Evolutionary conservation across 768 basidiomycete species (phyloP).

Genomic region (Hypsizygus marmoreus): DNA sequence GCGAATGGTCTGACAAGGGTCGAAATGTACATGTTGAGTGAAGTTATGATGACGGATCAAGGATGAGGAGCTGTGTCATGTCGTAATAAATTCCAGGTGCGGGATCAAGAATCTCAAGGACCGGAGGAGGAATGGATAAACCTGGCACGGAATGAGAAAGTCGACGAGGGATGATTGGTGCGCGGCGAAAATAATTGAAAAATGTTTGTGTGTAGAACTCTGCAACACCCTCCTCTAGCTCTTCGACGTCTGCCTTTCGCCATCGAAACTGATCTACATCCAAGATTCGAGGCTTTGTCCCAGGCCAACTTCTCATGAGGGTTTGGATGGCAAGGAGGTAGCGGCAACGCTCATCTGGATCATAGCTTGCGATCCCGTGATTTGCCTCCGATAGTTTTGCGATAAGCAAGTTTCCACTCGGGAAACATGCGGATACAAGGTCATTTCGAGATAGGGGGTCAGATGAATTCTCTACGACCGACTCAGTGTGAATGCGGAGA

Average conservation of each 20-base stretch:
- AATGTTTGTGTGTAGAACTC: slow-evolving; percentile 8
- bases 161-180: slow-evolving; percentile 7
- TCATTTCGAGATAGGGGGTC: too few species aligned
- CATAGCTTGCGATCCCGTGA: slow-evolving; percentile 6
- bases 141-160: too few species aligned
- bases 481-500: slow-evolving; percentile 1
- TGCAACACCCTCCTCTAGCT: slow-evolving; percentile 4
- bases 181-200: slow-evolving; percentile 11
- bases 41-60: too few species aligned
- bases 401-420: neutral
- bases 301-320: slow-evolving; percentile 6
- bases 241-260: neutral
- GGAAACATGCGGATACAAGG: slow-evolving; percentile 5
- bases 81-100: too few species aligned
- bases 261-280: neutral
- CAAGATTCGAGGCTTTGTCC: neutral
- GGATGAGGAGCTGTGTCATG: too few species aligned
- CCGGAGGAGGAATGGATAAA: too few species aligned
- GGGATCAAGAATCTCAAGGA: too few species aligned
- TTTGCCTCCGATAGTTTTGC: slow-evolving; percentile 6
- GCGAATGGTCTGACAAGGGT: too few species aligned
- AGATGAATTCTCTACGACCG: too few species aligned
- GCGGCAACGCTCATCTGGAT: neutral
- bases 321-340: slow-evolving; percentile 5
- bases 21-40: too few species aligned